phyloP scores from a whole-genome alignment of 208 protist species.

The Acanthamoeba healyi region DNA sequence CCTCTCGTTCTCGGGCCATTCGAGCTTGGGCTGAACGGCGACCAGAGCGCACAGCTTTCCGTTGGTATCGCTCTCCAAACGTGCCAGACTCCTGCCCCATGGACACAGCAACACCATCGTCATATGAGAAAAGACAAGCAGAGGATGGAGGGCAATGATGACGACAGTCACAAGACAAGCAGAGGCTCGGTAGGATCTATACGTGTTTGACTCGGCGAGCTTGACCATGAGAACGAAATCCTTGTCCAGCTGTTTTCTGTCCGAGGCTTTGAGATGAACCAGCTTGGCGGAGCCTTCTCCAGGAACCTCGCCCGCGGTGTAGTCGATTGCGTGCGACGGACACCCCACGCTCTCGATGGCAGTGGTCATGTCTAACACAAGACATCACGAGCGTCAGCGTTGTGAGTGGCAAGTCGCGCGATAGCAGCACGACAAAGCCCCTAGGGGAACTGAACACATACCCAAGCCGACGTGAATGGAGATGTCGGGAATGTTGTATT shows the following conservation, averaged over 20 bases:
- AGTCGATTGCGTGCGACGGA: constrained; percentile 8
- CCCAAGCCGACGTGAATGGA: constrained; percentile 30
- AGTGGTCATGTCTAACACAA: not conserved
- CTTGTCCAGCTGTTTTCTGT: constrained; percentile 6
- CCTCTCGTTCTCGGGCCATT: constrained; percentile 10
- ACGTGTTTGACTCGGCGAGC: not conserved
- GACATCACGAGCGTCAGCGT: not conserved
- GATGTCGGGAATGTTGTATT: constrained; percentile 47
- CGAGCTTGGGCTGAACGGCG: constrained; percentile 71
- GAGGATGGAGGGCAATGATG: not conserved
- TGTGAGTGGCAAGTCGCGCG: not conserved
- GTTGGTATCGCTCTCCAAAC: constrained; percentile 59
- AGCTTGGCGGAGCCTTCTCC: constrained; percentile 11
- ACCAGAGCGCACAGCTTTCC: constrained; percentile 68
- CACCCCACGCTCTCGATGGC: not conserved
- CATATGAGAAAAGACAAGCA: not conserved
- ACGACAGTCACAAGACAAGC: not conserved
- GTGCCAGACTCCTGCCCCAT: not conserved
- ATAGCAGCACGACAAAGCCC: too few relatives aligned
- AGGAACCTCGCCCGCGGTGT: not conserved
- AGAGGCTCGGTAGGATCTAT: not conserved
- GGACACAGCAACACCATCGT: too few relatives aligned
- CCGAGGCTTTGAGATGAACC: not conserved
- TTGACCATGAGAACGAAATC: constrained; percentile 4
- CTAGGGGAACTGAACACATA: not conserved